phyloP scores from a whole-genome alignment of 2,329 filamentous ascomycete species.

The Aspergillus sp. region DNA sequence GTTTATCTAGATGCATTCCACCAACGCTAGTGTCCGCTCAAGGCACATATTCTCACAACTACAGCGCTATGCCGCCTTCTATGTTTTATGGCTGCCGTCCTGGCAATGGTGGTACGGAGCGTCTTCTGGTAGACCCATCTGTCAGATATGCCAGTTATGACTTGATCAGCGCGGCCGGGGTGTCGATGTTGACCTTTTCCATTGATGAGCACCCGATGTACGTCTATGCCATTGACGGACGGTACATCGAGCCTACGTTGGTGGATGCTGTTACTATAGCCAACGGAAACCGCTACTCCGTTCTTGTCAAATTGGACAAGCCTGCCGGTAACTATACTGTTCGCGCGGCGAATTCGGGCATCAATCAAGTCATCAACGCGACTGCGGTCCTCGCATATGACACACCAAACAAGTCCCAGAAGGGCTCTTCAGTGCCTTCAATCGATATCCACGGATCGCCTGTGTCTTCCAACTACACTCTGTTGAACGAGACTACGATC shows the following conservation, averaged over 20 bases:
- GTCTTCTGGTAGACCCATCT: constrained; percentile 41
- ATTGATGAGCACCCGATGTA: constrained; percentile 46
- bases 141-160: constrained; percentile 55
- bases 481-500: constrained; percentile 48
- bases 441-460: constrained; percentile 54
- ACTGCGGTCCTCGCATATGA: constrained; percentile 52
- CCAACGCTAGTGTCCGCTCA: constrained; percentile 17
- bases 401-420: constrained; percentile 21
- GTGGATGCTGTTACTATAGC: constrained; percentile 34
- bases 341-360: constrained; percentile 51
- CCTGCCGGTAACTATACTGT: constrained; percentile 55
- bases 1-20: constrained; percentile 20
- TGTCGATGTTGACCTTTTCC: constrained; percentile 52
- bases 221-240: constrained; percentile 45
- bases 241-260: constrained; percentile 38
- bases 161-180: constrained; percentile 53
- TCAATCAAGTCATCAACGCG: constrained; percentile 57
- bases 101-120: constrained; percentile 48
- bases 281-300: constrained; percentile 39
- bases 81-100: constrained; percentile 47
- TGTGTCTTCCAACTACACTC: constrained; percentile 41
- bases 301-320: constrained; percentile 47
- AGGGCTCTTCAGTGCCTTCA: constrained; percentile 40
- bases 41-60: constrained; percentile 20
- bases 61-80: constrained; percentile 28